Base-by-base conservation (phyloP, 192 early-diverging fungal genomes). In the Glomus cerebriforme region DNA sequence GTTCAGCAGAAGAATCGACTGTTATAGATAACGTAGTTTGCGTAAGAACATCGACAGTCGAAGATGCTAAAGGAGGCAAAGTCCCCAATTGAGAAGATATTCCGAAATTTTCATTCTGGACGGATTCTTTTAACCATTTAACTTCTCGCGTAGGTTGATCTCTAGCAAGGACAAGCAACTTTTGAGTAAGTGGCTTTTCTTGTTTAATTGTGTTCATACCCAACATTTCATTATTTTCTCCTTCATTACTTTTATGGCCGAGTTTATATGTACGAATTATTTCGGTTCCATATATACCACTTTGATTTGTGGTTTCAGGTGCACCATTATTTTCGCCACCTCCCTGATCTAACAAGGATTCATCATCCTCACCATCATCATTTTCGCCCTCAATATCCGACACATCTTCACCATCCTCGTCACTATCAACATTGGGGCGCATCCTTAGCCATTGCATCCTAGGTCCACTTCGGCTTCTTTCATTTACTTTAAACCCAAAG, bases 381-480 rank as follows among this genome's bases (percentile, higher is more conserved):
- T 78, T 62, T 31, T 29, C 64, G 15, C 60, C 74, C 10, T 35
- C 76, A 39, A 32, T 13, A 63, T 78, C 76, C 31, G 63, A 45
- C 9, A 49, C 59, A 6, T 29, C 76, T 9, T 59, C 59, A 24
- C 32, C 37, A 45, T 66, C 65, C 15, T 34, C 76, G 10, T 64
- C 76, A 49, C 39, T 67, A 45, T 78, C 64, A 12, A 35, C n/a
- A 67, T 15, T 47, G 7, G 43, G 65, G 0, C 64, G 60, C 82
- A 86, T 86, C 76, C 98, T 87, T 83, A 99, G 85, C 97, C 97
- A 98, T 80, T 90, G 87, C 96, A 98, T 98, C 73, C 93, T 88
- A 26, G 96, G 96, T 26, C 95, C 98, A 64, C 87, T 84, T 68
- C 81, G 81, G 79, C 91, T 90, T 72, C 81, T 85, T 85, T 93